These are phyloP conservation scores for Chalciporus piperatus DNA, from an alignment of 768 basidiomycete species.

Conservation along the genomic window DNA sequence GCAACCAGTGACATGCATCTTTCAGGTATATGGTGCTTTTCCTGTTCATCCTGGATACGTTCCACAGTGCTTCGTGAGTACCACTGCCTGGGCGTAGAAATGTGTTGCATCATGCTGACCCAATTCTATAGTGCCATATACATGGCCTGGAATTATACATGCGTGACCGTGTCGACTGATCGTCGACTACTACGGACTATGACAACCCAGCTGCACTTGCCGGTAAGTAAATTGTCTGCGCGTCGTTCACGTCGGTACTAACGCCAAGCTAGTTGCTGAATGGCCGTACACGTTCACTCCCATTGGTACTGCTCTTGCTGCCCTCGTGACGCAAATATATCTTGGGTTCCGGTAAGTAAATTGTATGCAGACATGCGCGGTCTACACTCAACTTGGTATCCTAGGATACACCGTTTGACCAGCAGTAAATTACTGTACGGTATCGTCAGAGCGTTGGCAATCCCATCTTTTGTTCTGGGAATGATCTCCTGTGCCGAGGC, in stretches of 20 bases:
- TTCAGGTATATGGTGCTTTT: constrained; percentile 16
- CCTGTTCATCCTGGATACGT: constrained; percentile 18
- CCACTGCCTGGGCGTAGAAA: no score
- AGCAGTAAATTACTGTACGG: constrained; percentile 24
- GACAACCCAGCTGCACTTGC: constrained; percentile 11
- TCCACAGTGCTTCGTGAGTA: constrained; percentile 19
- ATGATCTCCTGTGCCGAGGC: constrained; percentile 42
- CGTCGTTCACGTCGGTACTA: background rate
- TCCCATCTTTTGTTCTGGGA: constrained; percentile 43
- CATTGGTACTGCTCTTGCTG: constrained; percentile 43
- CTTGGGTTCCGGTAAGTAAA: constrained; percentile 41
- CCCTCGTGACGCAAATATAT: constrained; percentile 50
- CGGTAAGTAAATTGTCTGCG: background rate
- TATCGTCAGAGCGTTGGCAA: constrained; percentile 37
- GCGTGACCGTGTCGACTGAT: background rate
- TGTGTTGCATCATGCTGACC: background rate
- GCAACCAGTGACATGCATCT: background rate
- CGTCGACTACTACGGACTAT: constrained; percentile 1
- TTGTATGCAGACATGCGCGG: background rate
- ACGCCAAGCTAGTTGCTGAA: constrained; percentile 30
- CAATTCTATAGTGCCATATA: constrained; percentile 12
- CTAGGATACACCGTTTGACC: constrained; percentile 17
- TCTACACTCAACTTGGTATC: background rate
- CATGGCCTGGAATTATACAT: constrained; percentile 20
- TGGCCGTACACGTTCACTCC: constrained; percentile 55